Conservation (phyloP, 495 filamentous ascomycete species). For the Aspergillus conjunctus region DNA sequence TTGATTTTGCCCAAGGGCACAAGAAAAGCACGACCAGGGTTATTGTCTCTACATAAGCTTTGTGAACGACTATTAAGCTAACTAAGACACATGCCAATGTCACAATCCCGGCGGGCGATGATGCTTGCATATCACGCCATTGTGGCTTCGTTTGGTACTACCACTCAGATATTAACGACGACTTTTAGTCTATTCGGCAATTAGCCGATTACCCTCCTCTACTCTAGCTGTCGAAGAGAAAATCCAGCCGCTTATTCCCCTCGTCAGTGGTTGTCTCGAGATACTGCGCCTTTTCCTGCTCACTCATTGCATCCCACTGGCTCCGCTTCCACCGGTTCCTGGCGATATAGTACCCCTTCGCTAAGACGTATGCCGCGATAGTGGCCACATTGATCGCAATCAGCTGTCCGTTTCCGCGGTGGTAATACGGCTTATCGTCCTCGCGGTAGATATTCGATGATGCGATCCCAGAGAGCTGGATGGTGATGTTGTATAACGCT, state of each 20-base stretch:
- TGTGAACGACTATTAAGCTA: no score
- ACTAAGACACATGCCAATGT: no score
- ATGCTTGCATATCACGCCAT: no score
- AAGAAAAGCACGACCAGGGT: no score
- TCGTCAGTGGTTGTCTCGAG: constrained; percentile 37
- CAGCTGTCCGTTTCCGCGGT: constrained; percentile 51
- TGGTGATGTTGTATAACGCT: constrained; percentile 55
- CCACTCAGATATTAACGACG: no score
- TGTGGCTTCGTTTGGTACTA: no score
- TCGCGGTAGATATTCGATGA: constrained; percentile 57
- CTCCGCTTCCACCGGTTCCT: constrained; percentile 27
- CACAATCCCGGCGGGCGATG: no score
- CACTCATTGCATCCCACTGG: constrained; percentile 9
- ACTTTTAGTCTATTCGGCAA: no score
- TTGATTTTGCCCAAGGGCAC: no score
- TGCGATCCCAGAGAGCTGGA: constrained; percentile 54
- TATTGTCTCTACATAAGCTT: no score
- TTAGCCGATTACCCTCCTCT: no score
- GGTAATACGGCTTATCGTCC: constrained; percentile 59
- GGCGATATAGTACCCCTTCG: constrained; percentile 43
- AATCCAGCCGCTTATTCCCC: constrained; percentile 43
- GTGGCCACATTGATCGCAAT: constrained; percentile 50
- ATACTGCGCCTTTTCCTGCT: constrained; percentile 31
- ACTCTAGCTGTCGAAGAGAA: constrained; percentile 32
- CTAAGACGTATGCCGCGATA: constrained; percentile 35